phyloP scores from a whole-genome alignment of 176 grass and related monocot genomes.

The Carex kokanica region DNA sequence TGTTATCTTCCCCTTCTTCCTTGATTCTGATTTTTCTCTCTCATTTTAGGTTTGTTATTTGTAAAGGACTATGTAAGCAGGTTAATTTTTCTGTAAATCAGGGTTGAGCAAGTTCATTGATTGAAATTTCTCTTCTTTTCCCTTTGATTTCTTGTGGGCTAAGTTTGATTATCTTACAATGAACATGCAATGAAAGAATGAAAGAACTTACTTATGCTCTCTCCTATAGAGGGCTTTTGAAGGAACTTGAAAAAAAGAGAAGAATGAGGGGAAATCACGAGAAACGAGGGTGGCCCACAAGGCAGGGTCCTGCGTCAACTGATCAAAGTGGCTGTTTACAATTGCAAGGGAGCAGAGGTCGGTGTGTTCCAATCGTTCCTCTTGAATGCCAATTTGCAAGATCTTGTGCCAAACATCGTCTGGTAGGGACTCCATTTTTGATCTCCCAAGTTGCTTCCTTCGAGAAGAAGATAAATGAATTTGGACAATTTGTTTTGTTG shows the following conservation, averaged over 20 bases:
- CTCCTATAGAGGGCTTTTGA: not conserved
- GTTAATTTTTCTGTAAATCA: no score
- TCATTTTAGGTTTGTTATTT: no score
- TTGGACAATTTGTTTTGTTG: not conserved
- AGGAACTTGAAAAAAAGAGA: not conserved
- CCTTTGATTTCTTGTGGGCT: no score
- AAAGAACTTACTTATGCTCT: not conserved
- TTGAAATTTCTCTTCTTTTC: no score
- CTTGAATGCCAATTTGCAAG: not conserved
- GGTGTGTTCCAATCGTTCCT: not conserved
- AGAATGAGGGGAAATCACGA: not conserved
- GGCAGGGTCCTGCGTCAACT: not conserved
- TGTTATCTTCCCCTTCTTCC: no score
- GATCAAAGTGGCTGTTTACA: not conserved
- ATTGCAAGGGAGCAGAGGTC: conserved; percentile 19
- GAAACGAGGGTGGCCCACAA: not conserved
- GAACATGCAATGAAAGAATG: not conserved
- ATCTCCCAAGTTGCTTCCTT: not conserved
- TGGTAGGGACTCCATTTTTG: conserved; percentile 14
- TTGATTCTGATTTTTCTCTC: no score
- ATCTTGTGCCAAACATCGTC: conserved; percentile 9
- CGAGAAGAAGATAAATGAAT: not conserved
- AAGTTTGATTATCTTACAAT: not conserved
- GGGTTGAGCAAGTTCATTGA: no score
- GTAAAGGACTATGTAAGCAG: no score